phyloP scores from a whole-genome alignment of 202 grass and related monocot genomes.

The Saccharum hybrid region DNA sequence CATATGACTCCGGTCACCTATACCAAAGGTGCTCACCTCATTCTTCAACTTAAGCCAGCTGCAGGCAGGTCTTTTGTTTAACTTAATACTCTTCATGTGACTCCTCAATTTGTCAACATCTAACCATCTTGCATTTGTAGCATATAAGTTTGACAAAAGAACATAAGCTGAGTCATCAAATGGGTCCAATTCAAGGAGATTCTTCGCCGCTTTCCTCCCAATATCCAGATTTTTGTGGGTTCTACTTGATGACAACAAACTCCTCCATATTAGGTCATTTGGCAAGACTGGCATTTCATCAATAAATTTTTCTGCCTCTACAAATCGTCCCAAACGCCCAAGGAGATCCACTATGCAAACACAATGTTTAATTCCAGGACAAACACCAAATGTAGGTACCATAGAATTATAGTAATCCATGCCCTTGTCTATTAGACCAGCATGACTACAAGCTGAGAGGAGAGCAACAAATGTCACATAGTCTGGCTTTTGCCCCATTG shows the following conservation, averaged over 20 bases:
- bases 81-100: slow-evolving; percentile 84
- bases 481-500: slow-evolving; percentile 60
- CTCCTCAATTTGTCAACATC: slow-evolving; percentile 78
- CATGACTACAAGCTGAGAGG: slow-evolving; percentile 82
- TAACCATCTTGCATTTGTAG: slow-evolving; percentile 65
- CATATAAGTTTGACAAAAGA: slow-evolving; percentile 86
- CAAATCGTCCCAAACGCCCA: slow-evolving; percentile 68
- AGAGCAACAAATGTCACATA: slow-evolving; percentile 78
- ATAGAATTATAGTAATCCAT: slow-evolving; percentile 67
- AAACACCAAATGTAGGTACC: slow-evolving; percentile 60
- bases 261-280: slow-evolving; percentile 84
- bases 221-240: slow-evolving; percentile 74
- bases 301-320: slow-evolving; percentile 72
- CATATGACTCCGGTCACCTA: slow-evolving; percentile 68
- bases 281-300: slow-evolving; percentile 66
- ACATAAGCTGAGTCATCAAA: slow-evolving; percentile 87
- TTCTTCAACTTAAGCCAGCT: slow-evolving; percentile 88
- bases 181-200: slow-evolving; percentile 79
- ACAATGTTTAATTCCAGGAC: slow-evolving; percentile 79
- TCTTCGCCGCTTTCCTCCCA: slow-evolving; percentile 67
- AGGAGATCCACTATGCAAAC: slow-evolving; percentile 87
- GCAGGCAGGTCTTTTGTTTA: slow-evolving; percentile 78
- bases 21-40: slow-evolving; percentile 77
- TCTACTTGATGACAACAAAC: slow-evolving; percentile 80
- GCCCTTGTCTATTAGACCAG: slow-evolving; percentile 69